Conservation (phyloP, 129 eudicot species). For the Flaveria bidentis region DNA sequence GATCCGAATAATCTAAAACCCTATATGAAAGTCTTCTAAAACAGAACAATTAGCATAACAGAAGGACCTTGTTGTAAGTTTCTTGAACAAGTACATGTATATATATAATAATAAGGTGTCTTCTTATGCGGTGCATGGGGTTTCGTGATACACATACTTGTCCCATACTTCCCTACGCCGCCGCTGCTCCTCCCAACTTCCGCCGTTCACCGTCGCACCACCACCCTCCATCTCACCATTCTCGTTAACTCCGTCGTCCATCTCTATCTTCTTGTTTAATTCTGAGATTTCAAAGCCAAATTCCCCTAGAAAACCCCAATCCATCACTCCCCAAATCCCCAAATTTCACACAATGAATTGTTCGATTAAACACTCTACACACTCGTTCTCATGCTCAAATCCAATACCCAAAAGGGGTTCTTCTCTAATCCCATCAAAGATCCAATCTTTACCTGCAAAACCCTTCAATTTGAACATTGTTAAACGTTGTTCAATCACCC, state of each 20-base stretch:
- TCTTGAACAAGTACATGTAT: not conserved
- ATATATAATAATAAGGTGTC: constrained; percentile 20
- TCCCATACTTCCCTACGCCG: constrained; percentile 33
- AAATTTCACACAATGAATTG: constrained; percentile 31
- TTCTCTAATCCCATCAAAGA: constrained; percentile 13
- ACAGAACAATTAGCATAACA: not conserved
- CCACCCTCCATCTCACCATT: not conserved
- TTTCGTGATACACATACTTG: constrained; percentile 28
- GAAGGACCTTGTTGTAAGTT: not conserved
- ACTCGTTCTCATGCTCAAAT: constrained; percentile 21
- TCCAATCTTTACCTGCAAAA: not conserved
- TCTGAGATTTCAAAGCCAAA: constrained; percentile 32
- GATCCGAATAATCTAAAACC: too few species aligned
- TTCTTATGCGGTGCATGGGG: constrained; percentile 28
- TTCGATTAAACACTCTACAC: constrained; percentile 17
- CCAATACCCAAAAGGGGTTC: constrained; percentile 33
- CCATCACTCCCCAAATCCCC: not conserved
- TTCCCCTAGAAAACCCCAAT: constrained; percentile 16
- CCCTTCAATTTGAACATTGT: not conserved
- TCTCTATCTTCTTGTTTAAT: constrained; percentile 6
- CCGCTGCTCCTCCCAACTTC: constrained; percentile 19
- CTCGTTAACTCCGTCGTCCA: constrained; percentile 28
- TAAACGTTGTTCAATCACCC: not conserved
- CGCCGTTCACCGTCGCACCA: constrained; percentile 17
- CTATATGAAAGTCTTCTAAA: too few species aligned